Percentiles rank a stretch among this genome's conserved stretches.
phyloP scores from a whole-genome alignment of 2,329 filamentous ascomycete genomes.

The Peltaster fructicola region DNA sequence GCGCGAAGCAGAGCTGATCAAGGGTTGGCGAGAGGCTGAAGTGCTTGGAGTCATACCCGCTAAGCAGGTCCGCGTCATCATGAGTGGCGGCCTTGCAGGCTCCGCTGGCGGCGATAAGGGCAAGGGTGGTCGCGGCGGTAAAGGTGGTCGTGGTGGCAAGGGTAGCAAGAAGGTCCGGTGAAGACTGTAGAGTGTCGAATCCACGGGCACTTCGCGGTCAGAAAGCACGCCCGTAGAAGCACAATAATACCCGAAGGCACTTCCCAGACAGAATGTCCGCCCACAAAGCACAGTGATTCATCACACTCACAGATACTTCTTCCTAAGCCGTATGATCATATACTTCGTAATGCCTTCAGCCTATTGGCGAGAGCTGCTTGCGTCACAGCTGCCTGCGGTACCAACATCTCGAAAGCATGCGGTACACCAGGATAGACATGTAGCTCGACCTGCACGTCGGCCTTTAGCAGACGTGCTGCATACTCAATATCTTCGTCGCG shows the following conservation, averaged over 20 bases:
- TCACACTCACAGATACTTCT: too few species aligned
- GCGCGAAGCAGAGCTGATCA: conserved; percentile 68
- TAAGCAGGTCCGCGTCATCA: conserved; percentile 62
- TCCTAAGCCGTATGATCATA: too few species aligned
- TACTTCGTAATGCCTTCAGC: too few species aligned
- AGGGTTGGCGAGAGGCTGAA: conserved; percentile 64
- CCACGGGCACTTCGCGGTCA: too few species aligned
- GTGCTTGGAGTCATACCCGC: conserved; percentile 67
- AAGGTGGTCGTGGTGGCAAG: conserved; percentile 12
- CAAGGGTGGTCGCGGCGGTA: conserved; percentile 16
- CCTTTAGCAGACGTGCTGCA: conserved; percentile 23
- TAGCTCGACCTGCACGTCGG: conserved; percentile 25
- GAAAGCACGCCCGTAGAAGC: too few species aligned
- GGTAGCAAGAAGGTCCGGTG: conserved; percentile 14
- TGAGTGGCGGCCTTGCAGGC: conserved; percentile 38
- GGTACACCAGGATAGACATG: conserved; percentile 28
- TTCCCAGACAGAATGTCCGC: too few species aligned
- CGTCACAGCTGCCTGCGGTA: conserved; percentile 5
- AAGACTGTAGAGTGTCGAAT: too few species aligned
- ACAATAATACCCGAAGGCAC: too few species aligned
- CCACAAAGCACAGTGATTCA: too few species aligned
- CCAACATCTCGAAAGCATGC: conserved; percentile 23
- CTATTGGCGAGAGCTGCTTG: conserved; percentile 3
- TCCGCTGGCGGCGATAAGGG: conserved; percentile 22
- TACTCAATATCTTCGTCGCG: conserved; percentile 25